Conservation (phyloP, 768 basidiomycete genomes). For the Xerocomus spinulosus region DNA sequence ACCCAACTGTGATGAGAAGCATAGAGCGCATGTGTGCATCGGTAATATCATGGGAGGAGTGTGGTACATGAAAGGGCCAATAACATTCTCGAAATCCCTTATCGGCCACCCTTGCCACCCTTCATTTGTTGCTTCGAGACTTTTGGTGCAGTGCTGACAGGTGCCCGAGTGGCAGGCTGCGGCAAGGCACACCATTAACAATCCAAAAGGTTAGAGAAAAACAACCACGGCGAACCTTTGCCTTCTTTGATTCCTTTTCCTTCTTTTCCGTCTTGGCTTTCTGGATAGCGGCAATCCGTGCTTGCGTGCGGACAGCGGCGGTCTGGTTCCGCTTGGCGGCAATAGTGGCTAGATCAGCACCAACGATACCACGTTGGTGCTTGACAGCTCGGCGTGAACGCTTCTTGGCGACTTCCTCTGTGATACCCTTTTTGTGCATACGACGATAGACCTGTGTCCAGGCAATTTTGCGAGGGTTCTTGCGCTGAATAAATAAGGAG, state of each 20-base stretch:
- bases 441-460: slow-evolving; percentile 94
- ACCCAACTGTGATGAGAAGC: slow-evolving; percentile 1
- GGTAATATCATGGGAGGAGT: slow-evolving; percentile 15
- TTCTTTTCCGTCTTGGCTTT: slow-evolving; percentile 98
- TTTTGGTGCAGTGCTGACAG: slow-evolving; percentile 63
- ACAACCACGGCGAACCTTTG: slow-evolving; percentile 46
- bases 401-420: slow-evolving; percentile 99
- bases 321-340: slow-evolving; percentile 92
- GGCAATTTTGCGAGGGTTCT: slow-evolving; percentile 99
- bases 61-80: slow-evolving; percentile 21
- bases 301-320: slow-evolving; percentile 73
- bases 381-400: slow-evolving; percentile 95
- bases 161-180: slow-evolving; percentile 51
- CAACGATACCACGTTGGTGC: slow-evolving; percentile 96
- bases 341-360: slow-evolving; percentile 90
- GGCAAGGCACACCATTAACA: slow-evolving; percentile 4
- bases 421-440: slow-evolving; percentile 99
- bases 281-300: slow-evolving; percentile 78
- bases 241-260: slow-evolving; percentile 90
- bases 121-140: slow-evolving; percentile 97
- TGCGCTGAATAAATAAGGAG: slow-evolving; percentile 97
- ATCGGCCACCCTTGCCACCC: slow-evolving; percentile 78
- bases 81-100: slow-evolving; percentile 22
- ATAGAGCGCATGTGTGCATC: slow-evolving; percentile 12
- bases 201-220: not conserved